These are phyloP conservation scores for Achlya hypogyna DNA, from an alignment of 352 stramenopile genomes.

Conservation along the genomic window DNA sequence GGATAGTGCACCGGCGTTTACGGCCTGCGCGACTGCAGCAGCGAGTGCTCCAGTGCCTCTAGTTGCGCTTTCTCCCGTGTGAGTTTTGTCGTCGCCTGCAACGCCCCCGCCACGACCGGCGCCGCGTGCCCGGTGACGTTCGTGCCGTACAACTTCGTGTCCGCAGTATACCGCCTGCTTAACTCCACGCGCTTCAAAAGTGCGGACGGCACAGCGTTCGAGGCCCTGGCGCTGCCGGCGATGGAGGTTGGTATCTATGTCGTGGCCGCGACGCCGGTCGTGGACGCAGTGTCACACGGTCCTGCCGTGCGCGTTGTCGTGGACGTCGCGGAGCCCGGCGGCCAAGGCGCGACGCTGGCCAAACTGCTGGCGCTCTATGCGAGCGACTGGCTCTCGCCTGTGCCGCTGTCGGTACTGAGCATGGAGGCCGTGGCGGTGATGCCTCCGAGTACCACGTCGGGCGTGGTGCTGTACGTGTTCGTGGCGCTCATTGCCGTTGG, in stretches of 20 bases:
- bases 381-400: conserved; percentile 34
- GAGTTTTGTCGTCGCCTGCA: conserved; percentile 30
- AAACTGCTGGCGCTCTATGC: conserved; percentile 48
- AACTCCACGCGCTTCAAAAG: conserved; percentile 27
- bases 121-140: conserved; percentile 27
- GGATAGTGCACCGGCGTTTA: conserved; percentile 34
- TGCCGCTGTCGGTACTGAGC: conserved; percentile 38
- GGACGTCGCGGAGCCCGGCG: conserved; percentile 29
- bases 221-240: conserved; percentile 32
- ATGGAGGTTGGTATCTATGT: conserved; percentile 52
- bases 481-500: conserved; percentile 40
- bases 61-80: conserved; percentile 46
- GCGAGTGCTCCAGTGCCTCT: conserved; percentile 30
- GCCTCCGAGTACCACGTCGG: conserved; percentile 30
- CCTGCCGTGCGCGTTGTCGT: conserved; percentile 28
- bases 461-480: conserved; percentile 53
- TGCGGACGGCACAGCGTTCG: conserved; percentile 30
- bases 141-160: conserved; percentile 29
- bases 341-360: conserved; percentile 25
- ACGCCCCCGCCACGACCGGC: conserved; percentile 24
- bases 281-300: conserved; percentile 19
- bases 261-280: conserved; percentile 21
- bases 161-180: conserved; percentile 51
- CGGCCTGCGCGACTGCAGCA: conserved; percentile 49
- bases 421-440: conserved; percentile 34